Conservation (phyloP, 805 yeast genomes). For the Kluyveromyces aestuarii region DNA sequence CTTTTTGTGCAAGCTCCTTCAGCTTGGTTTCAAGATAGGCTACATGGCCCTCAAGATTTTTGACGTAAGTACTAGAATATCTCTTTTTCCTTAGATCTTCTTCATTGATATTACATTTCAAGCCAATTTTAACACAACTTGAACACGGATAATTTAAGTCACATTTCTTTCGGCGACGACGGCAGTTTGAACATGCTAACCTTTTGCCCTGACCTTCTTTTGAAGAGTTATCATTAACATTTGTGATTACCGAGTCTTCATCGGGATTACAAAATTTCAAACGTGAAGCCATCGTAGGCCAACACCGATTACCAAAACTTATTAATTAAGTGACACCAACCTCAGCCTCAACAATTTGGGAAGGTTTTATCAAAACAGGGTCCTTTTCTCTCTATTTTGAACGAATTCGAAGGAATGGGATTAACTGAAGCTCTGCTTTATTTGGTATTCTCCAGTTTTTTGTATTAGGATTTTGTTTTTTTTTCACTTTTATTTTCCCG, state of each 20-base stretch:
- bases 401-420: neutral
- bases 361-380: neutral
- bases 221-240: neutral
- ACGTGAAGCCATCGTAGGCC: neutral
- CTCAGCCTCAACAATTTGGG: neutral
- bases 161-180: constrained; percentile 37
- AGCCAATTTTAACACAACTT: constrained; percentile 35
- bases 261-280: neutral
- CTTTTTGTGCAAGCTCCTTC: constrained; percentile 15
- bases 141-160: constrained; percentile 41
- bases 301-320: neutral
- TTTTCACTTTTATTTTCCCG: too few relatives aligned
- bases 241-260: neutral
- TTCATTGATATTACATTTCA: constrained; percentile 38
- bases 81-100: constrained; percentile 44
- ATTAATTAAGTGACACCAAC: neutral
- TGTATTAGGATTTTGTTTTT: too few relatives aligned
- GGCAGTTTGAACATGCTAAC: constrained; percentile 28
- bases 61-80: constrained; percentile 42
- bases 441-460: too few relatives aligned
- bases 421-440: too few relatives aligned
- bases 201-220: constrained; percentile 9
- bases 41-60: constrained; percentile 31
- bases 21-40: constrained; percentile 22
- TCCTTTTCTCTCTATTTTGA: neutral